phyloP scores from a whole-genome alignment of 2,329 filamentous ascomycete genomes.

The Fusarium transvaalense region DNA sequence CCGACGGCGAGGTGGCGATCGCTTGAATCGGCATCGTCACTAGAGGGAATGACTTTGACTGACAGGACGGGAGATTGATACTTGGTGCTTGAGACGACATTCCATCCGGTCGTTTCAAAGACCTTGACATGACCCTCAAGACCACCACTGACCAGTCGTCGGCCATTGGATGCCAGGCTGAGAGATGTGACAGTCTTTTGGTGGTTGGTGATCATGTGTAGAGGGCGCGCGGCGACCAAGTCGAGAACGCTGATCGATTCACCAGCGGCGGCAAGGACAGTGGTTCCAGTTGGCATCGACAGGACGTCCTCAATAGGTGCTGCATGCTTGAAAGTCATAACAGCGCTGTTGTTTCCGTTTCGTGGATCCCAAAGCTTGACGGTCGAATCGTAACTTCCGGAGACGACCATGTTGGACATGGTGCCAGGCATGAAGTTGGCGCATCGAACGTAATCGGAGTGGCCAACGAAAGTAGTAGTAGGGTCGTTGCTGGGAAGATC shows the following conservation, averaged over 20 bases:
- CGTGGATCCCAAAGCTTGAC: conserved; percentile 95
- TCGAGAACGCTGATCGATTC: conserved; percentile 93
- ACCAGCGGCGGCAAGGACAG: conserved; percentile 84
- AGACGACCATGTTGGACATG: conserved; percentile 81
- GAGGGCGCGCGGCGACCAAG: conserved; percentile 87
- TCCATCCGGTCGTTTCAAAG: conserved; percentile 94
- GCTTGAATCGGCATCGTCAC: conserved; percentile 63
- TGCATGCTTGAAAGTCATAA: conserved; percentile 96
- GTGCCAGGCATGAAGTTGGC: conserved; percentile 85
- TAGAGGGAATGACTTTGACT: conserved; percentile 74
- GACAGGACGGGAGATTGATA: conserved; percentile 93
- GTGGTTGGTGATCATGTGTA: conserved; percentile 90
- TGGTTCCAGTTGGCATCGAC: conserved; percentile 86
- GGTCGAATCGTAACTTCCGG: conserved; percentile 94
- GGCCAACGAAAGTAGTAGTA: conserved; percentile 83
- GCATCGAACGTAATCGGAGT: conserved; percentile 91
- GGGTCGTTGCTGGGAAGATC: conserved; percentile 86
- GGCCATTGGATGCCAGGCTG: conserved; percentile 82
- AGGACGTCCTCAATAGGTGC: conserved; percentile 90
- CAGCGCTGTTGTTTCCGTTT: conserved; percentile 71
- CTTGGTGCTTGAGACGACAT: conserved; percentile 94
- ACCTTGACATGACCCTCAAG: conserved; percentile 97
- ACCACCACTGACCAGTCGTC: conserved; percentile 85
- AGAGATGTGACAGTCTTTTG: conserved; percentile 97
- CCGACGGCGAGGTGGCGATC: conserved; percentile 96